Percentiles rank a stretch among this genome's conserved stretches.
phyloP scores from a whole-genome alignment of 2,329 filamentous ascomycete genomes.

The Cladosporium colombiae region DNA sequence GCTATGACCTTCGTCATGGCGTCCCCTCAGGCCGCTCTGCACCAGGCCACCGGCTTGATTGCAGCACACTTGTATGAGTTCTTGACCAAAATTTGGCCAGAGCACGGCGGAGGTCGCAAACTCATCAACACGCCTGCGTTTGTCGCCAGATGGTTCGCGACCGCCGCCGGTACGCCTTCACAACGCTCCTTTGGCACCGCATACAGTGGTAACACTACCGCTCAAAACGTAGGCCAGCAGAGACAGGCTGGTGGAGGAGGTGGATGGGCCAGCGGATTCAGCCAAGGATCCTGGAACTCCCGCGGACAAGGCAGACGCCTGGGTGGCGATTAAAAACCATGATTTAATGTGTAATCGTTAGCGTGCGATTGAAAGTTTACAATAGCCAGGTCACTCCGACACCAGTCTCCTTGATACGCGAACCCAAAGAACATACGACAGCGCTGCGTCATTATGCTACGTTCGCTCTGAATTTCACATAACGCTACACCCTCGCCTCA shows the following conservation, averaged over 20 bases:
- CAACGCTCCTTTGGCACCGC: slow-evolving; percentile 65
- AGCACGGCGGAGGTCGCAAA: slow-evolving; percentile 81
- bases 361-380: slow-evolving; percentile 2
- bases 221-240: slow-evolving; percentile 31
- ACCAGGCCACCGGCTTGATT: slow-evolving; percentile 75
- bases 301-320: slow-evolving; percentile 19
- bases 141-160: slow-evolving; percentile 65
- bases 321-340: slow-evolving; percentile 6
- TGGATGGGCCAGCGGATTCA: slow-evolving; percentile 36
- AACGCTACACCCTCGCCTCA: slow-evolving; percentile 7
- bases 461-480: slow-evolving; percentile 2
- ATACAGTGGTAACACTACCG: slow-evolving; percentile 47
- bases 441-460: background rate
- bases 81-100: slow-evolving; percentile 80
- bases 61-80: slow-evolving; percentile 93
- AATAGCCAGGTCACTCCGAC: background rate
- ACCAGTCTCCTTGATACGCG: background rate
- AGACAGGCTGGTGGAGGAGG: slow-evolving; percentile 32
- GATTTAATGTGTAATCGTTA: background rate
- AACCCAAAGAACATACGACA: background rate
- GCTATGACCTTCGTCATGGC: slow-evolving; percentile 69
- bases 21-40: slow-evolving; percentile 57
- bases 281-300: slow-evolving; percentile 18
- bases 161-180: slow-evolving; percentile 44
- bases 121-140: slow-evolving; percentile 72